Evolutionary conservation across 2,329 filamentous ascomycete genomes (phyloP), one percentile per base, ranked within the genome.

Genomic region (Sporothrix variecibatus): DNA sequence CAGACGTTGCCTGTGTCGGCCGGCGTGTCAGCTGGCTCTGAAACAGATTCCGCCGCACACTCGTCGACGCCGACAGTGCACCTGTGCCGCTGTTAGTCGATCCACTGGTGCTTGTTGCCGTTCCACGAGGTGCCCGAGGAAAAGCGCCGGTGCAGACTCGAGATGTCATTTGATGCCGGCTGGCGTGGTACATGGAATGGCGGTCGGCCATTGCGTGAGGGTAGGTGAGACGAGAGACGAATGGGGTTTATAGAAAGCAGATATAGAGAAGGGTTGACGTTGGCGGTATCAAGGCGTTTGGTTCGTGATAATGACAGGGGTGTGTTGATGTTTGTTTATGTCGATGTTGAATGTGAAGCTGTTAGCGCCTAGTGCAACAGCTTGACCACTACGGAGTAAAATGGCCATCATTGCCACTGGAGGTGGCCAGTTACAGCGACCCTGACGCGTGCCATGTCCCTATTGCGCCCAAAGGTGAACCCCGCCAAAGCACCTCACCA

Each of bases 1-100:
- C 56, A 9, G 81, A 79, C 26, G 81, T 81, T 51, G 80, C 78
- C 20, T 84, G 84, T 3, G 88, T 87, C n/a, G 88, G 87, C 34
- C 88, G 86, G 46, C 88, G 85, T 69, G 86, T 88, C 73, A 90
- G 84, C 75, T 90, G 86, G 81, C 84, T 85, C 79, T 89, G 88
- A 81, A 91, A 90, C 72, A 90, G 85, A 81, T 90, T 90, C 75
- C 86, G 84, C 26, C 86, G 86, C 49, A 87, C 84, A 65, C 80
- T 82, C 56, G 76, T 53, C 11, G 75, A 76, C 2, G 72, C 72
- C 3, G 76, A 28, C 2, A 71, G 7, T 11, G 73, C 17, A n/a
- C 43, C 49, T 4, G 58, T 31, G 11, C 31, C 49, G 12, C 46
- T 23, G 23, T 12, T 17, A 2, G 49, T 31, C 9, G 70, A n/a